Base-by-base conservation (phyloP, 2,329 filamentous ascomycete genomes). In the Colletotrichum salicis region DNA sequence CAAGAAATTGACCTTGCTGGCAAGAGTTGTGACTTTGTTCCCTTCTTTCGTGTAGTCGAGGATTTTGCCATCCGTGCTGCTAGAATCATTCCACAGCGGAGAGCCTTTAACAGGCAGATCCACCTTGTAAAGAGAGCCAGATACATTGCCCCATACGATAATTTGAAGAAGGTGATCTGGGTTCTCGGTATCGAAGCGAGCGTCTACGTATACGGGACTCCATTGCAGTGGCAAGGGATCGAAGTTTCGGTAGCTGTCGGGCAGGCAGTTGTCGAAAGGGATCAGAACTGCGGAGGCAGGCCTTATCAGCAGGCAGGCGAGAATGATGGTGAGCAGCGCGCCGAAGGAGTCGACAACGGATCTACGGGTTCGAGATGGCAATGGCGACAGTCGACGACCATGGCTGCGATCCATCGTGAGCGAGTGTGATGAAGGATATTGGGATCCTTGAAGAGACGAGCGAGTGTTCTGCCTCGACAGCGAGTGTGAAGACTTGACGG, bases 91-190 rank as follows among this genome's bases (percentile, higher is more conserved):
- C 93, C 94, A 94, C 58, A 85, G 83, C 0, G 89, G 81, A 78
- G 90, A 87, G 76, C 87, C 81, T 22, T 87, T 82, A 0, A 88
- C 77, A 41, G 94, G 94, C 64, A 94, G 88, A 2, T 82, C 72
- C n/a, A 85, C 83, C 13, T 82, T 78, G 2, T 86, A 85, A 56
- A 88, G 86, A 62, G 92, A 90, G 58, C 96, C 96, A 10, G 92
- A 93, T 35, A 98, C 94, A 81, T 98, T 98, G 63, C 95, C 96
- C 85, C 94, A 98, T 58, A 97, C 88, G 1, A 91, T 96, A 67
- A 98, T 85, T 74, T 89, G 90, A 60, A 99, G 86, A 52, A 87
- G 89, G 78, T 95, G 90, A 62, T 84, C 86, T 5, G 88, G 80
- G 74, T 88, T 83, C 15, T 84, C 80, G 33, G 88, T 86, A 76